phyloP scores from a whole-genome alignment of 441 rosid species.

The Brassica hybrid region DNA sequence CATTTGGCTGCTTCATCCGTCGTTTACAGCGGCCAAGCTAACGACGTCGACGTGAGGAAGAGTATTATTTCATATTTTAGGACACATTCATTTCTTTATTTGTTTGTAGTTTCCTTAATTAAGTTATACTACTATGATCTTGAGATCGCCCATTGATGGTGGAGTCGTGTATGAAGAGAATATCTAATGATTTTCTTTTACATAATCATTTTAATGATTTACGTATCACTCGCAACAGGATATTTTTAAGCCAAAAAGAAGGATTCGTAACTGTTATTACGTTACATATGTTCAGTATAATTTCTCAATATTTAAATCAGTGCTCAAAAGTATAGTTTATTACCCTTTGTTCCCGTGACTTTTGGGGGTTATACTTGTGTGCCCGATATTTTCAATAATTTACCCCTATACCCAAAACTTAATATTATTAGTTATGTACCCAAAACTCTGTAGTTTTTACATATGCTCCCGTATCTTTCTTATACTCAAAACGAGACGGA shows the following conservation, averaged over 20 bases:
- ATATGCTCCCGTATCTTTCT: neutral
- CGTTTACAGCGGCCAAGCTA: conserved; percentile 46
- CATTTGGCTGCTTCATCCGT: conserved; percentile 62
- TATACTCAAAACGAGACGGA: neutral
- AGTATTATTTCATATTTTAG: neutral
- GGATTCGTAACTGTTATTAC: neutral
- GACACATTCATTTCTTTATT: neutral
- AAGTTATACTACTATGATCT: no score
- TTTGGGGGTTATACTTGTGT: neutral
- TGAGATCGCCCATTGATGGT: no score
- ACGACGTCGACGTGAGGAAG: neutral
- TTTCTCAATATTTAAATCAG: neutral
- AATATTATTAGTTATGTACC: neutral
- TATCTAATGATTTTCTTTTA: no score
- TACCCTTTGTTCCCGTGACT: neutral
- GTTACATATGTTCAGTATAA: neutral
- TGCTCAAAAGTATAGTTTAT: neutral
- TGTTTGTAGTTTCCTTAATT: neutral
- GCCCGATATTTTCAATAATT: neutral
- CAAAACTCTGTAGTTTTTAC: conserved; percentile 2
- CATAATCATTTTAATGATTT: no score
- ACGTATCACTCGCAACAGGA: no score
- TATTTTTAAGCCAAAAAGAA: neutral
- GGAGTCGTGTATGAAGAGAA: no score
- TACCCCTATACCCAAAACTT: neutral